Evolutionary conservation across 179 eudicot genomes (phyloP).

Genomic region (Carnegiea gigantea): DNA sequence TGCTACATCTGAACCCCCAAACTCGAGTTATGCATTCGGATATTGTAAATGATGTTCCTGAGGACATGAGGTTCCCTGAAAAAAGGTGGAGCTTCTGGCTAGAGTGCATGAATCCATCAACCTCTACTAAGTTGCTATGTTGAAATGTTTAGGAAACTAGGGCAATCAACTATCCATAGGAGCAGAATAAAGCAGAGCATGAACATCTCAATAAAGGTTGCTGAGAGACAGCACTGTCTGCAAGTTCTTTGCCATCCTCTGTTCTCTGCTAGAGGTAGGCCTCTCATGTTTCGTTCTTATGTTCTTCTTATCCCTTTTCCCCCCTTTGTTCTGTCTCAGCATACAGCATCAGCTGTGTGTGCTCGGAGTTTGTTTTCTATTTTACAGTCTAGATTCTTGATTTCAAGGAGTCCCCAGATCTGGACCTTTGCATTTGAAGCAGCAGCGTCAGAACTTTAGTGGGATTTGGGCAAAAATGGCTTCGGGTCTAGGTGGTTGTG

Average conservation of each 20-base stretch:
- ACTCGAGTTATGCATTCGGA: too few relatives aligned
- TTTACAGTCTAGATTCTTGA: not conserved
- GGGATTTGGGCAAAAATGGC: not conserved
- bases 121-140: not conserved
- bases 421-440: not conserved
- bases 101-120: not conserved
- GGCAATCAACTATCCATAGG: not conserved
- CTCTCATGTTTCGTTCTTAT: not conserved
- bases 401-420: not conserved
- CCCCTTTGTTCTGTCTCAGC: too few relatives aligned
- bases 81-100: not conserved
- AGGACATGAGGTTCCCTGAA: too few relatives aligned
- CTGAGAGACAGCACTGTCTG: constrained; percentile 3
- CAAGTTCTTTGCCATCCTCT: not conserved
- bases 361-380: not conserved
- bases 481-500: not conserved
- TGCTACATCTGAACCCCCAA: too few relatives aligned
- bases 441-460: not conserved
- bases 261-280: not conserved
- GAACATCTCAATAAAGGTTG: constrained; percentile 1
- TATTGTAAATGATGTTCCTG: too few relatives aligned
- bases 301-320: not conserved
- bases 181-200: not conserved
- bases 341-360: too few relatives aligned
- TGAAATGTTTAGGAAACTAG: not conserved